These are phyloP conservation scores for Medakamo hakoo DNA, from an alignment of 139 green algal species.

Conservation along the genomic window DNA sequence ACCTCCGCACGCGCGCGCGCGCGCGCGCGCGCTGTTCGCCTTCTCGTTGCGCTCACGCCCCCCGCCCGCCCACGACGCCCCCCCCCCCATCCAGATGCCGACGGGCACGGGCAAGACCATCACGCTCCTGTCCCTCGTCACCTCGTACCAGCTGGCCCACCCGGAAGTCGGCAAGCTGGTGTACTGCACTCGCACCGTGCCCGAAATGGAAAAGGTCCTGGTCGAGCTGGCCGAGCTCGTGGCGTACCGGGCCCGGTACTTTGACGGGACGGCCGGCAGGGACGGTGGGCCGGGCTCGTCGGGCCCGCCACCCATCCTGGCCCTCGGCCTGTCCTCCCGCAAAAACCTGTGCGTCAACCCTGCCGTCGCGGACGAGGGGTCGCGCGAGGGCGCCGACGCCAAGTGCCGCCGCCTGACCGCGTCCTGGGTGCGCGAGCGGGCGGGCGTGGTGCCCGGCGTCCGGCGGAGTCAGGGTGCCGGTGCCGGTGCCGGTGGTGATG, in stretches of 20 bases:
- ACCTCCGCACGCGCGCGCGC: neutral
- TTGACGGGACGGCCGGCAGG: conserved; percentile 15
- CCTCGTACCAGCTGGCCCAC: conserved; percentile 91
- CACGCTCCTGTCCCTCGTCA: conserved; percentile 94
- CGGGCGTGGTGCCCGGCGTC: conserved; percentile 8
- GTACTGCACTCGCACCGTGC: conserved; percentile 97
- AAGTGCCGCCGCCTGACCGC: conserved; percentile 83
- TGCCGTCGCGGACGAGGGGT: conserved; percentile 62
- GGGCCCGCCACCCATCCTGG: conserved; percentile 60
- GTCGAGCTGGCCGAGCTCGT: conserved; percentile 70
- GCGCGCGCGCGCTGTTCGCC: neutral
- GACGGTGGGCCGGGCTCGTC: conserved; percentile 9
- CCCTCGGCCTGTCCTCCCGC: conserved; percentile 75
- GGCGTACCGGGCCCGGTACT: conserved; percentile 56
- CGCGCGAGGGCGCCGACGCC: conserved; percentile 82
- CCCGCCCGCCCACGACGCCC: neutral
- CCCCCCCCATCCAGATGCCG: conserved; percentile 67
- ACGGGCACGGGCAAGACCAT: conserved; percentile 99
- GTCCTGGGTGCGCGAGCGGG: conserved; percentile 74
- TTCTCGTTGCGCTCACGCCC: neutral
- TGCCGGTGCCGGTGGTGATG: conserved; percentile 2
- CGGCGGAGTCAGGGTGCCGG: conserved; percentile 8
- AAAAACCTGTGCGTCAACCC: conserved; percentile 98
- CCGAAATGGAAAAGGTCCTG: conserved; percentile 99
- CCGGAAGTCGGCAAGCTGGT: conserved; percentile 92